phyloP scores from a whole-genome alignment of 129 eudicot genomes.

The Flaveria trinervia region DNA sequence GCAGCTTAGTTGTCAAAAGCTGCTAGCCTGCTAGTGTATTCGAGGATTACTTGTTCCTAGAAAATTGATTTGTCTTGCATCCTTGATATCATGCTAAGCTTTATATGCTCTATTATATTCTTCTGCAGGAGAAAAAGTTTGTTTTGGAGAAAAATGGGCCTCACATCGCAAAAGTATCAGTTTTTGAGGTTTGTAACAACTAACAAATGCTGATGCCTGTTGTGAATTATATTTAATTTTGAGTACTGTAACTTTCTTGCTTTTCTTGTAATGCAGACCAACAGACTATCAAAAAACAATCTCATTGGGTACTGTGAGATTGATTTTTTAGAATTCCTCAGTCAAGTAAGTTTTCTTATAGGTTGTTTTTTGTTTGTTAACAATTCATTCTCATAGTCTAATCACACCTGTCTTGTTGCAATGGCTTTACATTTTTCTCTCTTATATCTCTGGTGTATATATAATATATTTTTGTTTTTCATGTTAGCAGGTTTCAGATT shows the following conservation, averaged over 20 bases:
- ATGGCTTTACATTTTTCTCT: not conserved
- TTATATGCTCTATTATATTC: conserved; percentile 14
- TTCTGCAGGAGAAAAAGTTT: conserved; percentile 81
- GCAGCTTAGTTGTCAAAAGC: conserved; percentile 7
- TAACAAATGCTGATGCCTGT: conserved; percentile 7
- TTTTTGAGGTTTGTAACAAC: conserved; percentile 71
- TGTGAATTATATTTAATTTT: not conserved
- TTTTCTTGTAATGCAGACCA: conserved; percentile 62
- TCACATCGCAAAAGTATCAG: conserved; percentile 73
- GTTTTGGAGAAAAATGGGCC: conserved; percentile 86
- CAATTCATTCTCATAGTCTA: not conserved
- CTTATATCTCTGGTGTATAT: not conserved
- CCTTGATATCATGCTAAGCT: not conserved
- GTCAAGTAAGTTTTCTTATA: conserved; percentile 52
- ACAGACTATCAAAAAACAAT: conserved; percentile 72
- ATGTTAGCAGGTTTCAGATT: conserved; percentile 58
- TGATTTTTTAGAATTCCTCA: conserved; percentile 66
- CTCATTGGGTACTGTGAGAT: conserved; percentile 85
- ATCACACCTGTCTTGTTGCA: conserved; percentile 13
- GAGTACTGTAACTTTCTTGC: conserved; percentile 6
- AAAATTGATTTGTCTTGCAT: not conserved
- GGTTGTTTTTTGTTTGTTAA: not conserved
- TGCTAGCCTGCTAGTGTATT: not conserved
- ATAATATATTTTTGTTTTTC: not conserved
- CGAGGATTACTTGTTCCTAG: not conserved